Base-by-base conservation (phyloP, 805 yeast genomes). In the Wickerhamiella azyma region DNA sequence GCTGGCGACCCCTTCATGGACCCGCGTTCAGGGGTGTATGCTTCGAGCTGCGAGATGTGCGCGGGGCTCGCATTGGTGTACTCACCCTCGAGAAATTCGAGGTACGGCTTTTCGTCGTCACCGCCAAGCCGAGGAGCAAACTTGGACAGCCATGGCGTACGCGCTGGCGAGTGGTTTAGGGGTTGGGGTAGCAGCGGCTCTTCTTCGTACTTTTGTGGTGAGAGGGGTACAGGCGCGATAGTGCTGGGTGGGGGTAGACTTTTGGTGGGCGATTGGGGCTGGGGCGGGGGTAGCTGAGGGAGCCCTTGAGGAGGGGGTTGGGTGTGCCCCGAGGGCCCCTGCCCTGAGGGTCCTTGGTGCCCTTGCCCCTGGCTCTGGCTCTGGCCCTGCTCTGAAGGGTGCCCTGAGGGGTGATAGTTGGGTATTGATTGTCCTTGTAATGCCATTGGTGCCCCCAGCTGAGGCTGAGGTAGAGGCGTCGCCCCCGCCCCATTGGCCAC, bases 11-110 rank as follows among this genome's bases (percentile, higher is more conserved):
- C 43, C 17, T 26, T 32, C n/a, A 24, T 13, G 32, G 45, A 33
- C 9, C 79, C 79, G 33, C 82, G 59, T 50, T 76, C 82, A 2
- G 82, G 82, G 0, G 84, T 77, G 52, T 74, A 75, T 4, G 81
- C 79, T 53, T 77, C 82, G 52, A 74, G 59, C 48, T 59, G 62
- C n/a, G 77, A 73, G 26, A 70, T 67, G 21, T 43, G 42, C 29
- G 37, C 35, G 7, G 49, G 49, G 39, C 43, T 41, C 8, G n/a
- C 14, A 2, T 30, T 45, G 19, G 38, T 13, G 37, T 30, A 46
- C 14, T 46, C 49, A 5, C 37, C 26, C 14, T 46, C 49, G 16
- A 46, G 40, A 11, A 41, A 36, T 21, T 46, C 49, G 10, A 38
- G 39, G 33, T 41, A 46, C 6, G 46, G 49, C 45, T 37, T 18